Percentiles rank a stretch among this genome's conserved stretches.
Evolutionary conservation across 2,329 filamentous ascomycete species (phyloP).

Genomic region (Diatrype stigma): DNA sequence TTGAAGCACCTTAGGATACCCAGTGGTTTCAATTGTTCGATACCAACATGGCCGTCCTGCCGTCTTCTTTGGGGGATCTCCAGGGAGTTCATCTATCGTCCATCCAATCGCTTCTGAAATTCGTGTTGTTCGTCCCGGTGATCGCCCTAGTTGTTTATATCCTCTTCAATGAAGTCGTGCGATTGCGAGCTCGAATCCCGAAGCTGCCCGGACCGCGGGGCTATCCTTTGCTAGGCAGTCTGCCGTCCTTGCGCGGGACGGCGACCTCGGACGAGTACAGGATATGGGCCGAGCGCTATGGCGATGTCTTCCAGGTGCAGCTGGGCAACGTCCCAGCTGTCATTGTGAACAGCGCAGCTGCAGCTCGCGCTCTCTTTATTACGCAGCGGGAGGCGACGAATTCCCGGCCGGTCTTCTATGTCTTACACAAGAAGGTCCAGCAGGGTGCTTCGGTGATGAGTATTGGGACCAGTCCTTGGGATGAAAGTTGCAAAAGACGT

Average conservation of each 20-base stretch:
- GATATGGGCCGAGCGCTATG: conserved; percentile 25
- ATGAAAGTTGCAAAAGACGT: conserved; percentile 61
- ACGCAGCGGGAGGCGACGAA: conserved; percentile 62
- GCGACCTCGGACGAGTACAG: conserved; percentile 22
- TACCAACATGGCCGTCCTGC: conserved; percentile 8
- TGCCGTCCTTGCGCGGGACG: conserved; percentile 11
- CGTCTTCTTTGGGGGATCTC: conserved; percentile 2
- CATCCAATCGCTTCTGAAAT: not conserved
- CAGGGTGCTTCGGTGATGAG: conserved; percentile 24
- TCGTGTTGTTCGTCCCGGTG: conserved; percentile 3
- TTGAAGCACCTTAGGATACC: no score
- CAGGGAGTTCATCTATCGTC: not conserved
- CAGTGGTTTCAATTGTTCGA: not conserved
- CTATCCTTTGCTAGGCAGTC: conserved; percentile 13
- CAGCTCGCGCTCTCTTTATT: conserved; percentile 61
- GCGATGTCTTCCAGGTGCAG: conserved; percentile 30
- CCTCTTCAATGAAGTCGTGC: conserved; percentile 9
- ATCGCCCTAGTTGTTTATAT: conserved; percentile 7
- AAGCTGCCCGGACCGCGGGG: conserved; percentile 11
- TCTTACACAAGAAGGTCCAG: conserved; percentile 59
- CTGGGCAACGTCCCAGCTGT: conserved; percentile 52
- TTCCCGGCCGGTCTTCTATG: conserved; percentile 60
- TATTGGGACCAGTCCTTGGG: conserved; percentile 66
- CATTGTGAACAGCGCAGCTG: conserved; percentile 63
- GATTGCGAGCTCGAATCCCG: conserved; percentile 10